These are phyloP conservation scores for Globisporangium sylvaticum DNA, from an alignment of 352 stramenopile genomes.

Conservation along the genomic window DNA sequence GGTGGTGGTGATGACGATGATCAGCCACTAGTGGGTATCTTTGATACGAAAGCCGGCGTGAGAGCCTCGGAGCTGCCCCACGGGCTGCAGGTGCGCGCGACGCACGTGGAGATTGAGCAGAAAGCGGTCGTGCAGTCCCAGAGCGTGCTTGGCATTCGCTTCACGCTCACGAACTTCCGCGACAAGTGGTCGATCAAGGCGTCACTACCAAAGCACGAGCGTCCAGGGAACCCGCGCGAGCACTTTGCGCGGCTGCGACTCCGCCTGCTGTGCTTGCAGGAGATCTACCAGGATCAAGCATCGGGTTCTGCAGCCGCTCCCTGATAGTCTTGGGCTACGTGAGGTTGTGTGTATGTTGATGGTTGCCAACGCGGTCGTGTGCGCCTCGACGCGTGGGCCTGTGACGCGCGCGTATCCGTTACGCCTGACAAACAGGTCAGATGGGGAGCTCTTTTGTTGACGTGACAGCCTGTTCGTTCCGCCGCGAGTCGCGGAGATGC, in stretches of 20 bases:
- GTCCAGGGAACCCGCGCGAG: neutral
- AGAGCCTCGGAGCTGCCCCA: neutral
- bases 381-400: neutral
- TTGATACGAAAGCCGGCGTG: neutral
- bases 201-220: neutral
- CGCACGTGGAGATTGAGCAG: neutral
- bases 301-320: neutral
- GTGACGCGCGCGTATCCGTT: neutral
- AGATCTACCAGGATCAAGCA: neutral
- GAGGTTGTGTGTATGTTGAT: neutral
- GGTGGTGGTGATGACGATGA: neutral
- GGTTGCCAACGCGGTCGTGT: neutral
- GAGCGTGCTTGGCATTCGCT: neutral
- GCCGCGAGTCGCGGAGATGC: neutral
- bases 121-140: neutral
- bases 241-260: neutral
- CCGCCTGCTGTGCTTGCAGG: neutral
- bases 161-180: neutral
- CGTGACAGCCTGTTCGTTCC: neutral
- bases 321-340: neutral
- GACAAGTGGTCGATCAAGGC: neutral
- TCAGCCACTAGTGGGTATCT: neutral
- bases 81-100: neutral
- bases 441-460: neutral
- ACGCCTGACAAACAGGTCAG: neutral